Percentiles rank a stretch among this genome's conserved stretches.
These are phyloP conservation scores for Ophiostoma fasciatum DNA, from an alignment of 2,329 filamentous ascomycete species.

Conservation along the genomic window DNA sequence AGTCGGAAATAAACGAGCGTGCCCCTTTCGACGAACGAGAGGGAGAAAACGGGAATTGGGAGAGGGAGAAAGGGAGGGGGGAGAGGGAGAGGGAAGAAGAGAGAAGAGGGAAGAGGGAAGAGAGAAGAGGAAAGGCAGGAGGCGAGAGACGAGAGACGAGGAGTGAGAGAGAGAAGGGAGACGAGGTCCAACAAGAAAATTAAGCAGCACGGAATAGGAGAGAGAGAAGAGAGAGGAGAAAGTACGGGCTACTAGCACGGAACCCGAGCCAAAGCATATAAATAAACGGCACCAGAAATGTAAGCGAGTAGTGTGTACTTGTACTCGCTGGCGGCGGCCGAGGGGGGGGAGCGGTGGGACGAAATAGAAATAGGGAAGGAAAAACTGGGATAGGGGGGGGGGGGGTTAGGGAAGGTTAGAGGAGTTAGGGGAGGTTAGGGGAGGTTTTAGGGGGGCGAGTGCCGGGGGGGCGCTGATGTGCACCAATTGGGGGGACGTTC, in stretches of 20 bases:
- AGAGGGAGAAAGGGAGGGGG: background rate
- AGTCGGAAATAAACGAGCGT: background rate
- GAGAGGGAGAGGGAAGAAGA: background rate
- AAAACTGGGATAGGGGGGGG: background rate
- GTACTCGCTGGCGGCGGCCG: background rate
- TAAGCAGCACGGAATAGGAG: background rate
- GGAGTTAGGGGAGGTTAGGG: background rate
- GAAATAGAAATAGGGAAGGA: background rate
- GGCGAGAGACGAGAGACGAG: slow-evolving; percentile 1
- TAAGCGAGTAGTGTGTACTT: background rate
- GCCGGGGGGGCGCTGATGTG: too few species aligned
- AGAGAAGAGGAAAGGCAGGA: background rate
- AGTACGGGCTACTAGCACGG: background rate
- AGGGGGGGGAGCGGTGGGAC: background rate
- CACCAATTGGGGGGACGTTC: too few species aligned
- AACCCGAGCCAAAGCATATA: background rate
- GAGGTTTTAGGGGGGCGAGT: too few species aligned
- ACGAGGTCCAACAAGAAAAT: too few species aligned
- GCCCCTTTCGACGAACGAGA: background rate
- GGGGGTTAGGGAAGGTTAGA: background rate
- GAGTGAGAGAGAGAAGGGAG: background rate
- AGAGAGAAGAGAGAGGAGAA: background rate
- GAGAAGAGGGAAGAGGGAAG: background rate
- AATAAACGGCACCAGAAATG: background rate
- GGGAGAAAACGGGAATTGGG: background rate